Evolutionary conservation across 331 rosid species (phyloP), one percentile per base, ranked within the genome.

Genomic region (Quercus lobata): DNA sequence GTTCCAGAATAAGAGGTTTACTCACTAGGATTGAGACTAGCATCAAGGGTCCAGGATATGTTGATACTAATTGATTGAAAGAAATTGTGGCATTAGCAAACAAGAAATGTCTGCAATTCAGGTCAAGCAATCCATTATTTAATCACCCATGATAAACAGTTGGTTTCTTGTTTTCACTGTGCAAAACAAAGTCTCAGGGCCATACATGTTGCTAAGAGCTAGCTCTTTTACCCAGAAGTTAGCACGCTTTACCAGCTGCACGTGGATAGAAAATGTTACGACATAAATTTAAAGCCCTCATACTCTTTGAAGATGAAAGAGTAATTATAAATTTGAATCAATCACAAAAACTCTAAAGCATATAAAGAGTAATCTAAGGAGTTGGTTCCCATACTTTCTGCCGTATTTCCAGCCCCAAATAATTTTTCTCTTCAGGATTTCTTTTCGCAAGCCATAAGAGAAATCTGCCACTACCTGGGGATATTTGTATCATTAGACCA

Each of bases 201-300:
- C 86, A 86, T 89, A 92, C 97, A 91, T 81, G 79, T 94, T 92
- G 84, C 83, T 76, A 56, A 94, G 93, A 78, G 84, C 87, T 80
- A 94, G 82, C 85, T 94, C 98, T 71, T 90, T 87, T 66, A 79
- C 91, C 98, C 98, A 94, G 84, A 78, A 4, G 71, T 88, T 90
- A 11, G 97, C 95, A 35, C 97, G 97, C 79, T 87, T 88, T 82
- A 89, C 97, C 70, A 94, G 86, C 98, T 94, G 93, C 89, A 86
- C 62, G 65, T 34, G 35, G 55, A 72, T 17, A 32, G 41, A 68
- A 89, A 76, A 65, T 6, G 52, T 30, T 53, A 30, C 52, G 57
- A 41, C 65, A 74, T 34, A 41, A 71, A 46, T 18, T 22, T 80
- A 54, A 78, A 44, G 14, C 71, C 29, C 62, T 25, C 10, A 61